A percentile compares a stretch with the other conserved stretches of the same genome.
Evolutionary conservation across 495 filamentous ascomycete species (phyloP).

Genomic region (Aspergillus affinis): DNA sequence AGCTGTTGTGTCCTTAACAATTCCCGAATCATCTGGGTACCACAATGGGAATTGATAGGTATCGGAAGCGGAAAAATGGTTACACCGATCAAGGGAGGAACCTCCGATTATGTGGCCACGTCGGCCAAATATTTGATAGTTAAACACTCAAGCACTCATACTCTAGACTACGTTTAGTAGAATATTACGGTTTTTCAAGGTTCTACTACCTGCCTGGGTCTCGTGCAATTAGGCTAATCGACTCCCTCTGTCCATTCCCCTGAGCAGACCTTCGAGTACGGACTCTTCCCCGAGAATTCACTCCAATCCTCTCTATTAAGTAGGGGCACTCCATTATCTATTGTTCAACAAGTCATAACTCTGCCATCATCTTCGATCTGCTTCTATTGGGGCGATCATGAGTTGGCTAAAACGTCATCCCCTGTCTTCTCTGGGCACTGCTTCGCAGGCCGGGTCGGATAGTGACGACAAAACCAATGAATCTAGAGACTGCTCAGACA

Average conservation of each 20-base stretch:
- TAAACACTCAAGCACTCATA: no score
- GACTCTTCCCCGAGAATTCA: slow-evolving; percentile 13
- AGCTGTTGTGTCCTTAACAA: no score
- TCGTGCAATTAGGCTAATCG: slow-evolving; percentile 10
- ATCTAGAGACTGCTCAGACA: slow-evolving; percentile 15
- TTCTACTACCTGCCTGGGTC: slow-evolving; percentile 11
- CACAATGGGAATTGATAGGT: no score
- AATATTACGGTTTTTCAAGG: not conserved
- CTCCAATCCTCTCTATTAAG: not conserved
- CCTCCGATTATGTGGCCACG: no score
- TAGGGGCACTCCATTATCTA: no score
- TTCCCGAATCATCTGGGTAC: no score
- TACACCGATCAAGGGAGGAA: no score
- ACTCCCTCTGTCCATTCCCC: slow-evolving; percentile 7
- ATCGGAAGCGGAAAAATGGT: no score
- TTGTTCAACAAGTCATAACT: slow-evolving; percentile 4
- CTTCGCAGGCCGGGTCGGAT: slow-evolving; percentile 15
- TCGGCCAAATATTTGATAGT: no score
- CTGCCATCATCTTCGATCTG: slow-evolving; percentile 14
- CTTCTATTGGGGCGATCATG: slow-evolving; percentile 16
- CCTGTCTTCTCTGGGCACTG: slow-evolving; percentile 13
- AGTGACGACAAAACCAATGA: slow-evolving; percentile 16
- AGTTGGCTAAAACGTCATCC: slow-evolving; percentile 18
- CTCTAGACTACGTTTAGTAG: no score
- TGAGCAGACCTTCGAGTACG: slow-evolving; percentile 13